Conservation (phyloP, 345 rosid genomes). For the Hibiscus tridactylites region DNA sequence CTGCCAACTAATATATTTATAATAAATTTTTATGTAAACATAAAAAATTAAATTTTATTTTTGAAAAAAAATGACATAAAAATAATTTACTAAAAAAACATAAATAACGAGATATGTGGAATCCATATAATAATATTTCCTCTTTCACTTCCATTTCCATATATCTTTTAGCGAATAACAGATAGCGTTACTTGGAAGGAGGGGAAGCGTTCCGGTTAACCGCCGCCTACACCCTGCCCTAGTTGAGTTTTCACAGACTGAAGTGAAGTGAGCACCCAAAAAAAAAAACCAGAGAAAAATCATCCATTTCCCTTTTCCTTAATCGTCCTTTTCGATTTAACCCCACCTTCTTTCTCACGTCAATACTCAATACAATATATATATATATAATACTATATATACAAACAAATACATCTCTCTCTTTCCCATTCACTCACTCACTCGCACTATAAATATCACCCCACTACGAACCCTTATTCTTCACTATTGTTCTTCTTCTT, state of each 20-base stretch:
- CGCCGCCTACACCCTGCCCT: constrained; percentile 14
- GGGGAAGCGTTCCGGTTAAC: constrained; percentile 13
- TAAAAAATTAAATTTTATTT: too few species aligned
- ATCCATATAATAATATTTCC: too few species aligned
- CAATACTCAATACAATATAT: not conserved
- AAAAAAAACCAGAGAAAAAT: not conserved
- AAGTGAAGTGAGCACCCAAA: too few species aligned
- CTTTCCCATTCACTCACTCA: not conserved
- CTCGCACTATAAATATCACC: constrained; percentile 22
- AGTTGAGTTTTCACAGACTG: not conserved
- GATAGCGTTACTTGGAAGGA: constrained; percentile 26
- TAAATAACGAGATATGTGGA: too few species aligned
- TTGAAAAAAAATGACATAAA: too few species aligned
- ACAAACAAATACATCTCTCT: not conserved
- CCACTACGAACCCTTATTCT: constrained; percentile 12
- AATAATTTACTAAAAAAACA: too few species aligned
- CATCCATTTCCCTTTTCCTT: not conserved
- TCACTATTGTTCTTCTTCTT: constrained; percentile 11
- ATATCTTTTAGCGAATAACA: not conserved
- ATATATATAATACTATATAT: too few species aligned
- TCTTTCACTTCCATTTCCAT: not conserved
- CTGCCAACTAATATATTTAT: too few species aligned
- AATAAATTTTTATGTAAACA: too few species aligned
- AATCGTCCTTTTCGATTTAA: constrained; percentile 6
- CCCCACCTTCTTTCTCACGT: constrained; percentile 41